These are phyloP conservation scores for Monilinia fructicola DNA, from an alignment of 2,329 filamentous ascomycete genomes.

Conservation along the genomic window DNA sequence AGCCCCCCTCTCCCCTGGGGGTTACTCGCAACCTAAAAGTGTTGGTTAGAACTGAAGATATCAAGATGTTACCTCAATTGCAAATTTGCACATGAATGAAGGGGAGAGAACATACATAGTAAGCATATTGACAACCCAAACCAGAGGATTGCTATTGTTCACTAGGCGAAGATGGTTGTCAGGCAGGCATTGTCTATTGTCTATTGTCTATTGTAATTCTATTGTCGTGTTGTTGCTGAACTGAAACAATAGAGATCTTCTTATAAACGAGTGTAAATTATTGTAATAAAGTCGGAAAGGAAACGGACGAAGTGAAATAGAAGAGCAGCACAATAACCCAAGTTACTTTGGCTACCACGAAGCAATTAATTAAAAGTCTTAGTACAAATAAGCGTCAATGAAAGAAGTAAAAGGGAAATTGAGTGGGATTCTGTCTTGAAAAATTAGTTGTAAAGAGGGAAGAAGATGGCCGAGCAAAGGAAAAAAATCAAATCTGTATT, in stretches of 20 bases:
- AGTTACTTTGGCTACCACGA: background rate
- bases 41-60: background rate
- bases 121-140: slow-evolving; percentile 25
- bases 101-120: slow-evolving; percentile 26
- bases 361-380: slow-evolving; percentile 11
- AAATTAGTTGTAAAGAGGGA: background rate
- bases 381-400: slow-evolving; percentile 1
- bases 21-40: background rate
- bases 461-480: background rate
- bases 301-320: slow-evolving; percentile 5
- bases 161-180: background rate
- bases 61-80: background rate
- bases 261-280: background rate
- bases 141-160: background rate
- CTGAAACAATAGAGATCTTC: background rate
- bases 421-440: background rate
- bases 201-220: background rate
- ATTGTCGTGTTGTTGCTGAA: background rate
- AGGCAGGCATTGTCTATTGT: too few species aligned
- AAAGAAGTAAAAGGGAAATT: slow-evolving; percentile 2
- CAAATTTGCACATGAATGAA: background rate
- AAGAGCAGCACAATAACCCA: background rate
- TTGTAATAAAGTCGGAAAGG: background rate
- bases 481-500: background rate
- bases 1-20: background rate